phyloP scores from a whole-genome alignment of 1,284 basidiomycete genomes.

The Pseudomicrostroma phylloplanum region DNA sequence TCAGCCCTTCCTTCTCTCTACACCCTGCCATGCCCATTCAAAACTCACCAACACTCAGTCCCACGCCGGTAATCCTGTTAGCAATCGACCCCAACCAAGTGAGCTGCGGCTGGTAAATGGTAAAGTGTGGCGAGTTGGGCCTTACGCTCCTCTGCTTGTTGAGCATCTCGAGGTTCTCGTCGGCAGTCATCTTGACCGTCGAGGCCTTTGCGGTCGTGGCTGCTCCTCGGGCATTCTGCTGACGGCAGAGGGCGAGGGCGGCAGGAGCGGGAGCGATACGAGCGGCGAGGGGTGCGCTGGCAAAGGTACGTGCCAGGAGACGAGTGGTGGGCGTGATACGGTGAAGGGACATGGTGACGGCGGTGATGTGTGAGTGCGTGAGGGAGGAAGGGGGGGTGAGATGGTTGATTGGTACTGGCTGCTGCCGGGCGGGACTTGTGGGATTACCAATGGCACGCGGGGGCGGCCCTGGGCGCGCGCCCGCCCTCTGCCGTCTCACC shows the following conservation, averaged over 20 bases:
- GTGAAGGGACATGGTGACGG: conserved; percentile 5
- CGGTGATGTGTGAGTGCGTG: neutral
- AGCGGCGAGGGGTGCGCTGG: neutral
- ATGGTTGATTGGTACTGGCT: too few species aligned
- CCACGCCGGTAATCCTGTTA: conserved; percentile 76
- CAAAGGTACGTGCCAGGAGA: conserved; percentile 3
- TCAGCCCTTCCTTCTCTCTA: neutral
- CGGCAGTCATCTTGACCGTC: conserved; percentile 53
- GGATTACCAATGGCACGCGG: too few species aligned
- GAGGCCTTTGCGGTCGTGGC: conserved; percentile 1
- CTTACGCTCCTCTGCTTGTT: conserved; percentile 78
- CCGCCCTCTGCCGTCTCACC: too few species aligned
- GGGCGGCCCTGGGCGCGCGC: too few species aligned
- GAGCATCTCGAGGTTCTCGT: conserved; percentile 62
- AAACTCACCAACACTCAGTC: conserved; percentile 55
- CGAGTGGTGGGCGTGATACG: conserved; percentile 2
- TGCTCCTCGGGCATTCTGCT: neutral
- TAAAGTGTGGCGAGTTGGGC: conserved; percentile 84
- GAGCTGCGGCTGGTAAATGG: conserved; percentile 88
- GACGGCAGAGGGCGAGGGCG: neutral
- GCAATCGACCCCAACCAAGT: conserved; percentile 81
- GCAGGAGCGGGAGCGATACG: neutral
- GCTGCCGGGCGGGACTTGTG: too few species aligned
- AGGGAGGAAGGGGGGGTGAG: too few species aligned
- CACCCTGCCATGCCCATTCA: neutral